Evolutionary conservation across 208 protist genomes (phyloP).

Genomic region (Crithidia brevicula): DNA sequence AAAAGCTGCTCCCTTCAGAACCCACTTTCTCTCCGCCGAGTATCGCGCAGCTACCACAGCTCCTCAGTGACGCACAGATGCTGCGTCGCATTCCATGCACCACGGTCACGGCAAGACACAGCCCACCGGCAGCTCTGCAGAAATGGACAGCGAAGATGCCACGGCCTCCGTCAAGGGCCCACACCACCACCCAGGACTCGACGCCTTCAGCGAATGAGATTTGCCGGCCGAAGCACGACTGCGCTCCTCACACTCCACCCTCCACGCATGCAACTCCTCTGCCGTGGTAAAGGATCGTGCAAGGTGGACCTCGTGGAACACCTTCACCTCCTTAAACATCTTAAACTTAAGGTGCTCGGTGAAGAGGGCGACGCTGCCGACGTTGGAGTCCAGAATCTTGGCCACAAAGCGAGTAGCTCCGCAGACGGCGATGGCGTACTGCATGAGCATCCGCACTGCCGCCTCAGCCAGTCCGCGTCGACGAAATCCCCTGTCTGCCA

Average conservation of each 20-base stretch:
- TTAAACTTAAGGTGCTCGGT: constrained; percentile 67
- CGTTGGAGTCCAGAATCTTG: constrained; percentile 89
- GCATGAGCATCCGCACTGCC: constrained; percentile 85
- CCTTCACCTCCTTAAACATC: constrained; percentile 67
- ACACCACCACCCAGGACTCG: constrained; percentile 25
- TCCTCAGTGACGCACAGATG: no score
- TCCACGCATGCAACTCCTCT: constrained; percentile 29
- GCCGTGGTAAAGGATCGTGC: constrained; percentile 35
- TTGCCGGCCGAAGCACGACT: constrained; percentile 1
- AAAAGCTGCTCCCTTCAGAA: no score
- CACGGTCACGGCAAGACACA: background rate
- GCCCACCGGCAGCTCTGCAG: background rate
- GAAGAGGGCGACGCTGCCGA: constrained; percentile 78
- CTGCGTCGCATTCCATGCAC: no score
- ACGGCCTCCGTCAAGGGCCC: constrained; percentile 12
- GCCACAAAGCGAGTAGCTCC: constrained; percentile 78
- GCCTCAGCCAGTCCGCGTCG: constrained; percentile 73
- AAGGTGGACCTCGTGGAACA: constrained; percentile 87
- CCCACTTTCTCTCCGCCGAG: no score
- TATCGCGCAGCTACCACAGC: no score
- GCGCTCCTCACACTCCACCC: constrained; percentile 32
- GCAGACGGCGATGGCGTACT: constrained; percentile 78
- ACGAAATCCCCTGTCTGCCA: constrained; percentile 73
- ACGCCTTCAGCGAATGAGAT: background rate
- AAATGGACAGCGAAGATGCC: constrained; percentile 16